Evolutionary conservation across 2,329 filamentous ascomycete genomes (phyloP), one percentile per base, ranked within the genome.

Genomic region (Emmonsia crescens): DNA sequence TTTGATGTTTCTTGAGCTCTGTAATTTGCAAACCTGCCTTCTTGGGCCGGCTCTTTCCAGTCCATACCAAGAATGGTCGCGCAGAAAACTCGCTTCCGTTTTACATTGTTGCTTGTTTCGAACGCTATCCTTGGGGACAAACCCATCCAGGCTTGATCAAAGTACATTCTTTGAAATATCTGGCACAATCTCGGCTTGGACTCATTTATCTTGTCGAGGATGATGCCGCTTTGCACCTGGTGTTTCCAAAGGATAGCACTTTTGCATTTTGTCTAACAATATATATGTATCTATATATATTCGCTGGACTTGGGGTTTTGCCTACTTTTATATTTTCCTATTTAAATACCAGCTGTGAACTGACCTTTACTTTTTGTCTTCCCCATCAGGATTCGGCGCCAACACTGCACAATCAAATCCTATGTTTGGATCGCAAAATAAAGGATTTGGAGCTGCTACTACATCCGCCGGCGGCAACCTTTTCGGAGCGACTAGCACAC

Each of bases 381-480:
- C 33, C 55, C 38, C 33, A 61, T 52, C 61, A 67, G 67, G 67
- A 33, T 71, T 70, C 57, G 69, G 69, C 46, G 59, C 48, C 38
- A 66, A 36, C 54, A 59, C 64, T 12, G 59, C 57, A 40, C 64
- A 64, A 57, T 42, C 64, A 24, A 65, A 61, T 59, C 60, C 64
- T 38, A 64, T 67, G 16, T 69, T 69, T 48, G 66, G 67, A 29
- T 60, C 64, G 46, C 67, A 65, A 52, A 66, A 64, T 52, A 61
- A 64, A 62, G 65, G 64, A 48, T 70, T 70, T 61, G 68, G 69
- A 36, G 49, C 61, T 27, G 56, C 66, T 24, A 60, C 65, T 60
- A 64, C 62, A 46, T 33, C 61, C 33, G 63, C 64, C n/a, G 64
- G 62, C 24, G 62, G 62, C 44, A 60, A 61, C 40, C 58, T 63